phyloP scores from a whole-genome alignment of 2,329 filamentous ascomycete genomes.

The Pseudogymnoascus sp. region DNA sequence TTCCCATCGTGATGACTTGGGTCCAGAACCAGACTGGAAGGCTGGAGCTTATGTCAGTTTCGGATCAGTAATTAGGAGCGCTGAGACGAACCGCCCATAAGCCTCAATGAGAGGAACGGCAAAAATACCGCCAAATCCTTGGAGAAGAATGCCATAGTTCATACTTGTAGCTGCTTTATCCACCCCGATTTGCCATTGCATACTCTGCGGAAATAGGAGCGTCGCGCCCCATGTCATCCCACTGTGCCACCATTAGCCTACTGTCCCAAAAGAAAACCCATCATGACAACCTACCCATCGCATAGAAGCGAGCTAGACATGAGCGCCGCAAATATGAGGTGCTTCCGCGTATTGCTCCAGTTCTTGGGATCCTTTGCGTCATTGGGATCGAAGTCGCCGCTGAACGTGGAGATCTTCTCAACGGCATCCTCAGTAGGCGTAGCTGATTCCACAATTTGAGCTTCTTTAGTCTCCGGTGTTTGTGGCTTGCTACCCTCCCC shows the following conservation, averaged over 20 bases:
- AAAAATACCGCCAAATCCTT: slow-evolving; percentile 33
- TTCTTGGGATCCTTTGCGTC: neutral
- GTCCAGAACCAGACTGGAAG: slow-evolving; percentile 38
- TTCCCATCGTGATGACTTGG: slow-evolving; percentile 32
- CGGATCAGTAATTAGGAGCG: neutral
- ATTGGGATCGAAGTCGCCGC: neutral
- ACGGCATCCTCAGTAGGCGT: neutral
- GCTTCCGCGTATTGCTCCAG: neutral
- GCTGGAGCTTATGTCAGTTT: slow-evolving; percentile 22
- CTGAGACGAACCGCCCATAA: slow-evolving; percentile 32
- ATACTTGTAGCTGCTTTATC: slow-evolving; percentile 32
- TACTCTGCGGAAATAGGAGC: slow-evolving; percentile 31
- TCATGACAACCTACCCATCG: neutral
- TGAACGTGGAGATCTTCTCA: neutral
- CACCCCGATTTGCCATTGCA: slow-evolving; percentile 30
- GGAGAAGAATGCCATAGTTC: slow-evolving; percentile 34
- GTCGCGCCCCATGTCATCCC: slow-evolving; percentile 37
- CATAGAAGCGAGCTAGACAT: neutral
- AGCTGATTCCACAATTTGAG: neutral
- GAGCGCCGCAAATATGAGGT: neutral
- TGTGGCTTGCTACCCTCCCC: neutral
- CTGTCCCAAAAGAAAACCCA: neutral
- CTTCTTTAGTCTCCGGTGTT: neutral
- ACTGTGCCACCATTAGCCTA: slow-evolving; percentile 15
- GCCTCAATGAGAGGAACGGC: slow-evolving; percentile 34